Percentiles rank a stretch among this genome's conserved stretches.
These are phyloP conservation scores for Ceratocystis papillata DNA, from an alignment of 2,329 filamentous ascomycete genomes.

Conservation along the genomic window DNA sequence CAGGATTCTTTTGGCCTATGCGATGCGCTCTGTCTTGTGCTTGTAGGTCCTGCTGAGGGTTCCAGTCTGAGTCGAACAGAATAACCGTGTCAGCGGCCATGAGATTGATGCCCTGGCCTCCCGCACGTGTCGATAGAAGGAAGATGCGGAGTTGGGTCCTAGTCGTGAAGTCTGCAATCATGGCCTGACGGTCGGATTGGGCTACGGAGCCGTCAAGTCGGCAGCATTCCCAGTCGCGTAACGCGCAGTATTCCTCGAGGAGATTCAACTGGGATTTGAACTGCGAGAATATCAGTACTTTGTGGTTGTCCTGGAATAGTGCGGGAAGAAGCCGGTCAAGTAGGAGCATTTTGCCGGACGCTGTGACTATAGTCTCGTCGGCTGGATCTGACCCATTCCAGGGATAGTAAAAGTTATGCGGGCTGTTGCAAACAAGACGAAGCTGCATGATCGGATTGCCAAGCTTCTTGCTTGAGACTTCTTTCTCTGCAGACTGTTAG, in stretches of 20 bases:
- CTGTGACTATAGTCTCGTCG: slow-evolving; percentile 73
- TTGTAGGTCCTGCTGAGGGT: slow-evolving; percentile 92
- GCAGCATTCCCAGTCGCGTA: slow-evolving; percentile 70
- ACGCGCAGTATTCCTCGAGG: slow-evolving; percentile 74
- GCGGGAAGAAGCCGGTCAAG: slow-evolving; percentile 73
- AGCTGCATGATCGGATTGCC: slow-evolving; percentile 90
- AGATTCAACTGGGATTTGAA: slow-evolving; percentile 93
- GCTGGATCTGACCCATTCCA: slow-evolving; percentile 55
- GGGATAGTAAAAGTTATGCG: slow-evolving; percentile 94
- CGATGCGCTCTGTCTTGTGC: slow-evolving; percentile 91
- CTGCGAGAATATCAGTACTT: slow-evolving; percentile 91
- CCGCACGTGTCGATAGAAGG: slow-evolving; percentile 77
- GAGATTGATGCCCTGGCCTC: slow-evolving; percentile 91
- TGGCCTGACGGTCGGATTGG: slow-evolving; percentile 57
- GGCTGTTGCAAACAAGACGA: slow-evolving; percentile 81
- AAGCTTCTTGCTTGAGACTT: slow-evolving; percentile 82
- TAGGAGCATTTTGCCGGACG: slow-evolving; percentile 91
- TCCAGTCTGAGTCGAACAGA: slow-evolving; percentile 81
- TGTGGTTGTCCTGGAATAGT: slow-evolving; percentile 66
- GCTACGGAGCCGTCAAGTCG: slow-evolving; percentile 84
- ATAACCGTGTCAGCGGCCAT: slow-evolving; percentile 86
- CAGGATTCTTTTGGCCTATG: slow-evolving; percentile 84
- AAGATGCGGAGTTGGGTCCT: slow-evolving; percentile 62
- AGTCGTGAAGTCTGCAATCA: slow-evolving; percentile 64
- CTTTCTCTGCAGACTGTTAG: slow-evolving; percentile 49